A percentile compares a stretch with the other conserved stretches of the same genome.
Conservation (phyloP, 169 alveolate species). For the Hepatocystis sp. region DNA sequence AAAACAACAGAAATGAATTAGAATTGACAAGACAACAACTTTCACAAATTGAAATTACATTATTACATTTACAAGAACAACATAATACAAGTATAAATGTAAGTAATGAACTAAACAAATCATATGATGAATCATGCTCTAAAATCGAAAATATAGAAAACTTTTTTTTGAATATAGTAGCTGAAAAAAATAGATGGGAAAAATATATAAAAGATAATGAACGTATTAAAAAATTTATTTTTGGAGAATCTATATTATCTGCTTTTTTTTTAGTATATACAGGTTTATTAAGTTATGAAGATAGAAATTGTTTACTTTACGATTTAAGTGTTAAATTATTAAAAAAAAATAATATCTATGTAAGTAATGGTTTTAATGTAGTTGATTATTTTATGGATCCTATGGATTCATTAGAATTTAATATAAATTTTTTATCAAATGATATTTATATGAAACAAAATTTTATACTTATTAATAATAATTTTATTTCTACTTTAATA, state of each 20-base stretch:
- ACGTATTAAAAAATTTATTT: slow-evolving; percentile 56
- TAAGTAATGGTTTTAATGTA: slow-evolving; percentile 59
- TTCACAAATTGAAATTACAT: slow-evolving; percentile 73
- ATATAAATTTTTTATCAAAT: slow-evolving; percentile 39
- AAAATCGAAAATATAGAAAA: slow-evolving; percentile 74
- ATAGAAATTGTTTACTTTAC: slow-evolving; percentile 53
- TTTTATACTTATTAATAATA: slow-evolving; percentile 63
- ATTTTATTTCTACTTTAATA: slow-evolving; percentile 54
- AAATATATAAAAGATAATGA: slow-evolving; percentile 75
- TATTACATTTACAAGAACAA: slow-evolving; percentile 68
- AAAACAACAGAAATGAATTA: slow-evolving; percentile 89
- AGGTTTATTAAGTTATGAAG: slow-evolving; percentile 75
- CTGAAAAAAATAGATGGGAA: slow-evolving; percentile 75
- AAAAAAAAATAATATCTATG: slow-evolving; percentile 35
- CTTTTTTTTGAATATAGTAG: slow-evolving; percentile 51
- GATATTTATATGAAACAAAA: slow-evolving; percentile 73
- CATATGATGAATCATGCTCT: slow-evolving; percentile 72
- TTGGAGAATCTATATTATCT: slow-evolving; percentile 69
- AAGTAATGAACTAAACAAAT: slow-evolving; percentile 82
- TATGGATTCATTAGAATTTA: slow-evolving; percentile 53
- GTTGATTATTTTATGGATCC: slow-evolving; percentile 77
- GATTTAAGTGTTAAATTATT: slow-evolving; percentile 36
- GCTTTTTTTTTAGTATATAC: slow-evolving; percentile 72
- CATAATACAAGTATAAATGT: slow-evolving; percentile 80
- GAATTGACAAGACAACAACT: slow-evolving; percentile 88